Evolutionary conservation across 345 rosid genomes (phyloP).

Genomic region (Populus alba): DNA sequence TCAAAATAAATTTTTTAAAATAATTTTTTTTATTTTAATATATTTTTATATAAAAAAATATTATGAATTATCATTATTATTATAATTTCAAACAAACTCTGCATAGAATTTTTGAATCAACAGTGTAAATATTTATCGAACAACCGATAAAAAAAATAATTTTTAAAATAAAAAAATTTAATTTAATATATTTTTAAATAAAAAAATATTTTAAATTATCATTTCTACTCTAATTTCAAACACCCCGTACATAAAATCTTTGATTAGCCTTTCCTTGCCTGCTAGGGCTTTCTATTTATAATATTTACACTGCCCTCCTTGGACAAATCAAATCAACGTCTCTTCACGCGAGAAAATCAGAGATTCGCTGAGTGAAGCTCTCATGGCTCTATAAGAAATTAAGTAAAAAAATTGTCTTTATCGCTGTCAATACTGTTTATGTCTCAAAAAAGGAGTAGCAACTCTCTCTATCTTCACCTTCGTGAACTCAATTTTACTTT

Average conservation of each 20-base stretch:
- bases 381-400: neutral
- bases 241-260: neutral
- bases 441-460: too few species aligned
- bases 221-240: too few species aligned
- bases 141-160: rapidly evolving
- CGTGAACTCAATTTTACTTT: too few species aligned
- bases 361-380: neutral
- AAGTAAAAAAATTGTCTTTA: too few species aligned
- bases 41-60: too few species aligned
- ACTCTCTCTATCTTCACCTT: too few species aligned
- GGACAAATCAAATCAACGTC: neutral
- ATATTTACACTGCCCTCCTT: neutral
- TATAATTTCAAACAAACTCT: rapidly evolving
- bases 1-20: too few species aligned
- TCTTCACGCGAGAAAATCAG: neutral
- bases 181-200: too few species aligned
- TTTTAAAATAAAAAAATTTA: too few species aligned
- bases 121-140: rapidly evolving
- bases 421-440: neutral
- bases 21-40: too few species aligned
- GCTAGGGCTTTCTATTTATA: neutral
- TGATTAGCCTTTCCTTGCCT: neutral
- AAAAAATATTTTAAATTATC: too few species aligned
- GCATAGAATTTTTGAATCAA: too few species aligned
- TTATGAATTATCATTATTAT: rapidly evolving